Evolutionary conservation across 306 rosid genomes (phyloP), one percentile per base, ranked within the genome.

Genomic region (Hippophae rhamnoides): DNA sequence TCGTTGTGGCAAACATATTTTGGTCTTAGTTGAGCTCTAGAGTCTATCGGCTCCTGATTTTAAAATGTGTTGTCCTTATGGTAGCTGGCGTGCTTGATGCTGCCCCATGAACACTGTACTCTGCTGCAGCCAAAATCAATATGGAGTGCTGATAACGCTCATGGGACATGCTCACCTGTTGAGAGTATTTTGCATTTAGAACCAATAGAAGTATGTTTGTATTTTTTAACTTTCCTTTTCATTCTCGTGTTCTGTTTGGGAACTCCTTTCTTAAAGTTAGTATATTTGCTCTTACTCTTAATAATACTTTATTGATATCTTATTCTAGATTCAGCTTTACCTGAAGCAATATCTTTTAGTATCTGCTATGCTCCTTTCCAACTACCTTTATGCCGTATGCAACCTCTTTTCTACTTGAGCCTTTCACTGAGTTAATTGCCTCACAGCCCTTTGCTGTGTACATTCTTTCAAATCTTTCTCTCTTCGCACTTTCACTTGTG

Each of bases 131-230:
- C 96, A 12, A 80, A 81, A 9, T 92, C 98, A 40, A 87, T 92
- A 63, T 87, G 98, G 98, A 80, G 64, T 62, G 96, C 89, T 2
- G 89, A 90, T 52, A 63, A 76, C 55, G 54, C 86, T 63, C 74
- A 8, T 7, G 96, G 81, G 56, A 64, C 84, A 31, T 81, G 93
- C 85, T 84, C 98, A 14, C 79, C 58, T 50, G 85, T 92, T 58
- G 98, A 92, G 75, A 77, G 77, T 53, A 92, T 92, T 81, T 72
- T 92, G 78, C 98, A 81, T 62, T 69, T 92, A 81, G 85, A 85
- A 14, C 98, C 96, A 66, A 76, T 87, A 70, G 96, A 92, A 87
- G 98, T 82, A 83, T 47, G 70, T 71, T 64, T 63, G 43, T 69
- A 44, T 14, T 45, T 44, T 71, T 44, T 60, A 41, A 8, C 49